Percentiles rank a stretch among this genome's conserved stretches.
These are phyloP conservation scores for Ceratonia siliqua DNA, from an alignment of 306 rosid species.

Conservation along the genomic window DNA sequence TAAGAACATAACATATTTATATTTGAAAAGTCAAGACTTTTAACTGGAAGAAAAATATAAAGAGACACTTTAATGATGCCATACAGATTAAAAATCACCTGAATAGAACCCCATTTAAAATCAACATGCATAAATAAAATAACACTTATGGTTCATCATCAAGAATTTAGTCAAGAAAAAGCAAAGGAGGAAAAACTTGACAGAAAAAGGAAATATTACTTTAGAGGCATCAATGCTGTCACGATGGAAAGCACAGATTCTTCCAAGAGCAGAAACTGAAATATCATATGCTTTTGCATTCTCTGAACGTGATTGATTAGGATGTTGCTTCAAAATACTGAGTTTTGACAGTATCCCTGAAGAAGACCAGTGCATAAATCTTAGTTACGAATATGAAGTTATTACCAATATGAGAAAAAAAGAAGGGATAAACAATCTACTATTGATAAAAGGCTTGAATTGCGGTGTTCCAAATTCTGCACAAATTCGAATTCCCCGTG, in stretches of 20 bases:
- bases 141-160: background rate
- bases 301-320: conserved; percentile 23
- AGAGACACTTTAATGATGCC: background rate
- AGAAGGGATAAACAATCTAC: conserved; percentile 28
- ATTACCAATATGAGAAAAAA: background rate
- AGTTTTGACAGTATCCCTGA: conserved; percentile 42
- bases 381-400: conserved; percentile 20
- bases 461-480: conserved; percentile 45
- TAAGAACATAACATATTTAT: background rate
- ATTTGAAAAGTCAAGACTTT: background rate
- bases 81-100: background rate
- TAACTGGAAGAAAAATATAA: background rate
- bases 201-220: conserved; percentile 33
- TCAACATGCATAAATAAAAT: background rate
- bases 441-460: conserved; percentile 43
- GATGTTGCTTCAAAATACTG: conserved; percentile 22
- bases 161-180: background rate
- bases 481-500: conserved; percentile 43
- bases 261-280: conserved; percentile 52
- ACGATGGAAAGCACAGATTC: conserved; percentile 48
- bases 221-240: conserved; percentile 41
- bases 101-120: background rate
- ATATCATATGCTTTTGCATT: conserved; percentile 39
- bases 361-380: background rate
- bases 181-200: background rate